Evolutionary conservation across 2,329 filamentous ascomycete genomes (phyloP).

Genomic region (Aspergillus chevalieri): DNA sequence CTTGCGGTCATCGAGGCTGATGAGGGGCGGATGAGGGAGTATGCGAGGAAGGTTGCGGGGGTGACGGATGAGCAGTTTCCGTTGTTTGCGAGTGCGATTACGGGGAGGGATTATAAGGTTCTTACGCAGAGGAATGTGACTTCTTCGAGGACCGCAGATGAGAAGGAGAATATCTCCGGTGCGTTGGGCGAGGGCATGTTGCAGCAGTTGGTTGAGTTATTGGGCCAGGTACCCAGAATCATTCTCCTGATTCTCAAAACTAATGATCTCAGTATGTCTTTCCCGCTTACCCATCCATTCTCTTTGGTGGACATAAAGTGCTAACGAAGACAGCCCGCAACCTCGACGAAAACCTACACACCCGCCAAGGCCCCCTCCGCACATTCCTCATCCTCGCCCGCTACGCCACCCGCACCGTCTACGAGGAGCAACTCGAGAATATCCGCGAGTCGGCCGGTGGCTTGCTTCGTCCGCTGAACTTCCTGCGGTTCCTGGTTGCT

Average conservation of each 20-base stretch:
- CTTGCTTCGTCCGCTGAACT: slow-evolving; percentile 47
- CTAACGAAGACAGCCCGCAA: slow-evolving; percentile 55
- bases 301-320: slow-evolving; percentile 3
- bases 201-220: slow-evolving; percentile 77
- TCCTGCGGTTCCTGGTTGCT: slow-evolving; percentile 46
- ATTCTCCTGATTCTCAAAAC: slow-evolving; percentile 96
- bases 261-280: slow-evolving; percentile 71
- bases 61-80: slow-evolving; percentile 87
- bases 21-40: slow-evolving; percentile 76
- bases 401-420: slow-evolving; percentile 58
- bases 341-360: slow-evolving; percentile 71
- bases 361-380: slow-evolving; percentile 53
- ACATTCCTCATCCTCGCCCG: slow-evolving; percentile 60
- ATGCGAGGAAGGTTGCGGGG: slow-evolving; percentile 81
- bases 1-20: slow-evolving; percentile 90
- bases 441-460: slow-evolving; percentile 46
- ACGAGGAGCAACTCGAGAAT: slow-evolving; percentile 53
- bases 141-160: slow-evolving; percentile 59
- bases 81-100: slow-evolving; percentile 92
- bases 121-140: slow-evolving; percentile 55
- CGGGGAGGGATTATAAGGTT: slow-evolving; percentile 80
- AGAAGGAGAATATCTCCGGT: slow-evolving; percentile 80
- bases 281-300: neutral
- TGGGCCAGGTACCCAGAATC: slow-evolving; percentile 82
- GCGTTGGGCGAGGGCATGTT: slow-evolving; percentile 84